Evolutionary conservation across 768 basidiomycete genomes (phyloP).

Genomic region (Pulveroboletus frians): DNA sequence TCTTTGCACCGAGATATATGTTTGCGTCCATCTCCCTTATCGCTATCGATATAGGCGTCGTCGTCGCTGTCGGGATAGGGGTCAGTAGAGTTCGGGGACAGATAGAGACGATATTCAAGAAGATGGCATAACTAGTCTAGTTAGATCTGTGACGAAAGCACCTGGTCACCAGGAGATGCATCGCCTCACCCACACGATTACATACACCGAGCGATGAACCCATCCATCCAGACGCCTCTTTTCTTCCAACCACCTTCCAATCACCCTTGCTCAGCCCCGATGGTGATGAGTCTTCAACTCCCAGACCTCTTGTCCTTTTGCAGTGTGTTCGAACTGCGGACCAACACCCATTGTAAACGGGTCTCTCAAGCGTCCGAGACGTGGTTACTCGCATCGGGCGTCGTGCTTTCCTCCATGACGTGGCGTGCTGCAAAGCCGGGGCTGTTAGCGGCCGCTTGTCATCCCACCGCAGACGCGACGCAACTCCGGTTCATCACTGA

Average conservation of each 20-base stretch:
- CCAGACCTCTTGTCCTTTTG: slow-evolving; percentile 27
- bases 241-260: no score
- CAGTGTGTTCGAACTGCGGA: slow-evolving; percentile 22
- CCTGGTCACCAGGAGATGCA: slow-evolving; percentile 4
- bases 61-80: slow-evolving; percentile 22
- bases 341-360: slow-evolving; percentile 26
- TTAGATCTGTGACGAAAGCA: not conserved
- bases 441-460: slow-evolving; percentile 53
- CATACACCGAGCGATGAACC: slow-evolving; percentile 9
- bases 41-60: slow-evolving; percentile 58
- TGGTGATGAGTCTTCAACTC: slow-evolving; percentile 27
- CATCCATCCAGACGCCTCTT: not conserved
- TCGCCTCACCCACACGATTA: slow-evolving; percentile 9
- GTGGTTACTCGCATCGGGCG: slow-evolving; percentile 23
- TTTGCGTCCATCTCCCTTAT: slow-evolving; percentile 59
- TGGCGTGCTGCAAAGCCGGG: slow-evolving; percentile 38
- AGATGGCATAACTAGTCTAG: not conserved
- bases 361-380: slow-evolving; percentile 28
- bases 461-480: slow-evolving; percentile 51
- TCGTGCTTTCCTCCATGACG: slow-evolving; percentile 16
- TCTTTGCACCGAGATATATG: slow-evolving; percentile 96
- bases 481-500: slow-evolving; percentile 52
- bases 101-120: slow-evolving; percentile 21
- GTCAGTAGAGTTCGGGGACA: slow-evolving; percentile 16
- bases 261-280: no score